A percentile compares a stretch with the other conserved stretches of the same genome.
Evolutionary conservation across 2,329 filamentous ascomycete genomes (phyloP).

Genomic region (Claviceps pazoutovae): DNA sequence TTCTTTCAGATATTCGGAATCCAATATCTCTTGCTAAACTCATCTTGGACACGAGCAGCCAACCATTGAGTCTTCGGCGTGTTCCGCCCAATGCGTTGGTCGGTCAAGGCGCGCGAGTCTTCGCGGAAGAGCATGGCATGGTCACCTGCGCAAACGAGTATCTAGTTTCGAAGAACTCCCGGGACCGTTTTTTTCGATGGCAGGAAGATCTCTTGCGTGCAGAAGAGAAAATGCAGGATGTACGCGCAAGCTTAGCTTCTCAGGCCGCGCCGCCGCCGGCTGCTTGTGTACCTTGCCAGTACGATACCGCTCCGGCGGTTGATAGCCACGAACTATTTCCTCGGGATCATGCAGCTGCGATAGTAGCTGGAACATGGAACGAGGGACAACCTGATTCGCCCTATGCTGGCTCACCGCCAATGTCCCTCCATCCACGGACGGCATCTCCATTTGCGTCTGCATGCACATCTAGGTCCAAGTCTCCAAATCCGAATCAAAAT

Average conservation of each 20-base stretch:
- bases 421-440: conserved; percentile 2
- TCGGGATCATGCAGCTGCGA: conserved; percentile 38
- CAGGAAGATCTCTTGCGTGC: conserved; percentile 54
- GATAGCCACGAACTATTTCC: conserved; percentile 13
- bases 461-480: background rate
- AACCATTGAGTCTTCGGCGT: conserved; percentile 67
- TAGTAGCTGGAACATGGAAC: conserved; percentile 46
- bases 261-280: conserved; percentile 8
- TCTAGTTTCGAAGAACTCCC: conserved; percentile 67
- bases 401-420: conserved; percentile 14
- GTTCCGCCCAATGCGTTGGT: conserved; percentile 90
- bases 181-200: conserved; percentile 72
- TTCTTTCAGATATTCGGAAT: conserved; percentile 64
- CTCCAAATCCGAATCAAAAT: background rate
- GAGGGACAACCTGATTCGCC: conserved; percentile 50
- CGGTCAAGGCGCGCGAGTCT: conserved; percentile 72
- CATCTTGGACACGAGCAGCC: conserved; percentile 64
- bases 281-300: conserved; percentile 17
- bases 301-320: conserved; percentile 18
- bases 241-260: conserved; percentile 8
- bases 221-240: conserved; percentile 29
- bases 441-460: background rate
- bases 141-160: conserved; percentile 57
- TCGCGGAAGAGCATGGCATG: conserved; percentile 68
- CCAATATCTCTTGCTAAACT: conserved; percentile 77